Evolutionary conservation across 2,329 filamentous ascomycete genomes (phyloP), one percentile per base, ranked within the genome.

Genomic region (Colletotrichum tropicicola): DNA sequence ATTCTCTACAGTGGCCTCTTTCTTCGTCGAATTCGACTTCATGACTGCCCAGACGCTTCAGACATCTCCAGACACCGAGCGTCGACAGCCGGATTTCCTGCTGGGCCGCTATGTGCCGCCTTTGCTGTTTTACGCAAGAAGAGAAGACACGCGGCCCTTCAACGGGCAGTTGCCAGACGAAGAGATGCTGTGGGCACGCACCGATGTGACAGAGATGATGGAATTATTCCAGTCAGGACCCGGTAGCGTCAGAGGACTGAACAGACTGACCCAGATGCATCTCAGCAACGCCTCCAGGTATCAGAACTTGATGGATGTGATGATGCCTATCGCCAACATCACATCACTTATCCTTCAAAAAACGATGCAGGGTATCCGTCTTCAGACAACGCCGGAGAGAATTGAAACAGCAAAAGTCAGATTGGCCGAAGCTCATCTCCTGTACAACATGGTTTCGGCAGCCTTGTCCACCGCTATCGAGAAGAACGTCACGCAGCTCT

Each of bases 401-500:
- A 19, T 65, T 13, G 72, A 76, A 1, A 73, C 73, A 4, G 72
- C 73, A 17, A 74, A 71, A 49, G 70, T 74, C 19, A 76, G 77
- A 41, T 67, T 86, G 61, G 74, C 68, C 59, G 68, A 77, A 43
- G 82, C 79, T 1, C 76, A 85, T 57, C 68, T 74, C 2, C 77
- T 83, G 27, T 88, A 84, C 70, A 72, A 73, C 17, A 67, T 75
- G 10, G 77, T 83, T 37, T 81, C 83, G 2, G 69, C 70, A 6
- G 79, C 79, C 5, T 70, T 89, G 15, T 76, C 78, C 4, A 68
- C 69, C 4, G 79, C 85, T 58, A 81, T 89, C 44, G 85, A 88
- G 19, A 89, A 87, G 69, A 82, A 84, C 59, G 80, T 85, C 43
- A 87, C 85, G 9, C 79, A 79, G 51, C 75, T 90, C 17, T 78